Evolutionary conservation across 257 asterid genomes (phyloP), one percentile per base, ranked within the genome.

Genomic region (Dorcoceras hygrometricum): DNA sequence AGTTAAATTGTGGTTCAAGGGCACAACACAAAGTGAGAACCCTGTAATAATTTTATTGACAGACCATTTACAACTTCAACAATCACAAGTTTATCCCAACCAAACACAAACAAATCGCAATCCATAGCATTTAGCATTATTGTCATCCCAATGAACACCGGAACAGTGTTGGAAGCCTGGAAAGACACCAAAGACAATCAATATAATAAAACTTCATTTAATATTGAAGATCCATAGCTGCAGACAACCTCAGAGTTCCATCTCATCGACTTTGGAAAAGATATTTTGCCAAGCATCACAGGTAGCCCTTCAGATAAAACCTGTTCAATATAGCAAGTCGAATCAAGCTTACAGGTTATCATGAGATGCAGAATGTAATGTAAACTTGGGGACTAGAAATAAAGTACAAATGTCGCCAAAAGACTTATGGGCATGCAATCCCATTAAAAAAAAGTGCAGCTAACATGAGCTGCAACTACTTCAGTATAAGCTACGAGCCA

Each of bases 231-330:
- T 55, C 20, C 57, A 61, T 39, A 32, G 28, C 2, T 65, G 75
- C 63, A 74, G 73, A 72, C 80, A 67, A 93, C 98, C 94, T 93
- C 96, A 43, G 97, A 93, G 78, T 84, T 93, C 98, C 98, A 93
- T 62, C 97, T 80, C 98, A 93, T 93, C n/a, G 97, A 81, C 87
- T 93, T 93, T 0, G 95, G 86, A 75, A 90, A 90, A 74, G 94
- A 82, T 73, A 93, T 75, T 78, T 84, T 90, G 29, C 91, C 80
- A 25, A 93, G 86, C 72, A 76, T 58, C 23, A 72, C 75, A 56
- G 97, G 98, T 73, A 93, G 79, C 66, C 83, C 98, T 72, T 90
- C 95, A 23, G 91, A 82, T 73, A 93, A 76, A 71, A 93, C 98
- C 97, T 93, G 88, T 66, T 46, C 74, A 77, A 71, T 59, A 70